Conservation (phyloP, 441 rosid genomes). For the Biscutella laevigata region DNA sequence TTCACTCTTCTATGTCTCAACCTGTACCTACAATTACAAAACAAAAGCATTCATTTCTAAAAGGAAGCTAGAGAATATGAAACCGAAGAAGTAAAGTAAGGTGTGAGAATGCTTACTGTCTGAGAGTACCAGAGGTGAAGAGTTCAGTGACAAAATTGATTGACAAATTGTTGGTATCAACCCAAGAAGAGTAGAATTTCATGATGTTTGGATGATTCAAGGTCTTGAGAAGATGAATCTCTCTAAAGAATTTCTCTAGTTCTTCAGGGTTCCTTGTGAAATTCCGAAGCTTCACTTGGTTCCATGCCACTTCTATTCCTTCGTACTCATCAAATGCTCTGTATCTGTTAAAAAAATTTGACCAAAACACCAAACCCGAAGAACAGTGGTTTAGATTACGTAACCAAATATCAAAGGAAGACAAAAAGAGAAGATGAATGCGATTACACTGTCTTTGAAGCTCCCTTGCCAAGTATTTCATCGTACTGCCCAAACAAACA, state of each 20-base stretch:
- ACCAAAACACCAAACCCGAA: slow-evolving; percentile 1
- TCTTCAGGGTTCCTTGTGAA: slow-evolving; percentile 59
- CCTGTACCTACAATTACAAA: slow-evolving; percentile 42
- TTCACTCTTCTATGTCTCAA: slow-evolving; percentile 58
- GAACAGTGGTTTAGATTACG: slow-evolving; percentile 1
- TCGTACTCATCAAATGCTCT: slow-evolving; percentile 65
- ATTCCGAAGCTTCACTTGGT: slow-evolving; percentile 67
- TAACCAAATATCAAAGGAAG: not conserved
- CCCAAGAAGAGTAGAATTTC: slow-evolving; percentile 77
- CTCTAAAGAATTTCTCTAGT: slow-evolving; percentile 64
- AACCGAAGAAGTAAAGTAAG: not conserved
- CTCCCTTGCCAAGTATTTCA: slow-evolving; percentile 66
- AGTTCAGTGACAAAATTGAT: slow-evolving; percentile 74
- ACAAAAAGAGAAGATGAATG: slow-evolving; percentile 7
- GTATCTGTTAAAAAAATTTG: slow-evolving; percentile 34
- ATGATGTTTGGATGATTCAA: slow-evolving; percentile 63
- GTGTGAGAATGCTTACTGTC: slow-evolving; percentile 41
- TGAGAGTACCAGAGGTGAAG: slow-evolving; percentile 73
- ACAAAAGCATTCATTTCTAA: not conserved
- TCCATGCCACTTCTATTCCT: slow-evolving; percentile 77
- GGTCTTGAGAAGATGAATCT: slow-evolving; percentile 63
- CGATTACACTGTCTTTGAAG: slow-evolving; percentile 67
- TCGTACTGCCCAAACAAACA: slow-evolving; percentile 35
- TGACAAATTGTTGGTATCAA: slow-evolving; percentile 50
- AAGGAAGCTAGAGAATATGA: no score